phyloP scores from a whole-genome alignment of 305 asterid species.

The Solanum chacoense region DNA sequence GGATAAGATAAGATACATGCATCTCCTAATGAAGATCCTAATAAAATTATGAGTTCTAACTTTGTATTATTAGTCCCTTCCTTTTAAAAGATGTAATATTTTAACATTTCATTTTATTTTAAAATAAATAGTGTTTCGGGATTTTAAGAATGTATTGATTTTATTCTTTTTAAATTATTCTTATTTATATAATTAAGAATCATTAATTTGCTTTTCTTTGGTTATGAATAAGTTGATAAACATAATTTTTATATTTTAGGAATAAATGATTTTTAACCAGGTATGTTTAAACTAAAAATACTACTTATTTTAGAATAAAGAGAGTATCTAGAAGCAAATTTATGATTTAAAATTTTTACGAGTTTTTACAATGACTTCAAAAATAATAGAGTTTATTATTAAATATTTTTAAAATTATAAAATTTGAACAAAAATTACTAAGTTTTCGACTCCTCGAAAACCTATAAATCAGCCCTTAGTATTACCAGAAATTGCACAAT shows the following conservation, averaged over 20 bases:
- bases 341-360: neutral
- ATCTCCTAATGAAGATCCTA: neutral
- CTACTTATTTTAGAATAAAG: no score
- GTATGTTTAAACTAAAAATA: neutral
- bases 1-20: neutral
- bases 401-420: neutral
- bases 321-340: neutral
- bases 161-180: neutral
- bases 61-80: neutral
- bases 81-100: neutral
- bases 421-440: neutral
- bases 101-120: neutral
- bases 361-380: neutral
- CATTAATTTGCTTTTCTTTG: neutral
- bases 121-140: neutral
- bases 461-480: no score
- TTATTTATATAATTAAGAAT: neutral
- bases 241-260: no score
- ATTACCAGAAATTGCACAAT: no score
- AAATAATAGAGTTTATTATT: neutral
- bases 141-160: neutral
- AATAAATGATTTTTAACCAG: no score
- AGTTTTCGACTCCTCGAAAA: no score
- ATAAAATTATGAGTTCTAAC: neutral
- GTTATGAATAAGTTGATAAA: neutral